Evolutionary conservation across 1,284 basidiomycete genomes (phyloP).

Genomic region (Leccinum pachyderme): DNA sequence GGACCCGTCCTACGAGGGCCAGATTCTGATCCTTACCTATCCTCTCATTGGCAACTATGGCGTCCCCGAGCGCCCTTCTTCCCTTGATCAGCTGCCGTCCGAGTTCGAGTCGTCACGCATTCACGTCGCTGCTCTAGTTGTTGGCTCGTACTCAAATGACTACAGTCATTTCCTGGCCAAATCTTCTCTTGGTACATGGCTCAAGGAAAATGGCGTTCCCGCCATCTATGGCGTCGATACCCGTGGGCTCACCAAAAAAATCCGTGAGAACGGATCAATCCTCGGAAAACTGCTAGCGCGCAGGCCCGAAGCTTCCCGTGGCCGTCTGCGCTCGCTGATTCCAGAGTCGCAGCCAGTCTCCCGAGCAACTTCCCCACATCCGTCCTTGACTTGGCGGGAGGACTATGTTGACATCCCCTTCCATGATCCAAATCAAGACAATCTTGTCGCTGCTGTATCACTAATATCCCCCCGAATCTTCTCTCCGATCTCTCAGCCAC

Average conservation of each 20-base stretch:
- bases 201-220: slow-evolving; percentile 93
- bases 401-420: slow-evolving; percentile 84
- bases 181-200: slow-evolving; percentile 89
- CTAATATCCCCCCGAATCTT: slow-evolving; percentile 70
- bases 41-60: slow-evolving; percentile 98
- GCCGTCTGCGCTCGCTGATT: slow-evolving; percentile 32
- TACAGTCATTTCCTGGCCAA: slow-evolving; percentile 94
- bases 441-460: slow-evolving; percentile 92
- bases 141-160: slow-evolving; percentile 93
- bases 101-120: slow-evolving; percentile 96
- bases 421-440: slow-evolving; percentile 85
- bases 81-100: slow-evolving; percentile 61
- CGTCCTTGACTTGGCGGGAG: slow-evolving; percentile 66
- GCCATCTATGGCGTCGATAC: slow-evolving; percentile 98
- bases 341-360: slow-evolving; percentile 45
- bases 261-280: slow-evolving; percentile 93
- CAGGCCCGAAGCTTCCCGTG: slow-evolving; percentile 42
- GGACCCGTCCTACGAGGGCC: slow-evolving; percentile 97
- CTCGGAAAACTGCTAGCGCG: slow-evolving; percentile 80
- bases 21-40: slow-evolving; percentile 97
- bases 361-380: slow-evolving; percentile 53
- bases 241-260: slow-evolving; percentile 93
- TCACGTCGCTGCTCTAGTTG: slow-evolving; percentile 89
- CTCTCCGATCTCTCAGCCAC: slow-evolving; percentile 55
- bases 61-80: slow-evolving; percentile 76